Percentiles rank a stretch among this genome's conserved stretches.
Conservation (phyloP, 2,329 filamentous ascomycete species). For the Tolypocladium cylindrosporum region DNA sequence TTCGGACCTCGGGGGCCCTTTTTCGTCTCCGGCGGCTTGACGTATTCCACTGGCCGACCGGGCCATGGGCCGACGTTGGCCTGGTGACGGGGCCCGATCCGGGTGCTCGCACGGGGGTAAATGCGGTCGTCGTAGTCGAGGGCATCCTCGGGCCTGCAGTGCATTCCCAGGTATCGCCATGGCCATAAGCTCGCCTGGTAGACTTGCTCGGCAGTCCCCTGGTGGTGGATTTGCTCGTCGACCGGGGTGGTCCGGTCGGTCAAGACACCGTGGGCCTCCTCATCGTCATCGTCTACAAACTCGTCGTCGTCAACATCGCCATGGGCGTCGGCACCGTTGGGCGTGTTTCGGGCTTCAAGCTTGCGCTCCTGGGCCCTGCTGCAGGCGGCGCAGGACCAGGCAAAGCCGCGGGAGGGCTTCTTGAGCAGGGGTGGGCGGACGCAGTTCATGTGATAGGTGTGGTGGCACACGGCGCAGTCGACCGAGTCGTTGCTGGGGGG, state of each 20-base stretch:
- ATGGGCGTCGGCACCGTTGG: constrained; percentile 59
- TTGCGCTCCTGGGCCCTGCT: constrained; percentile 92
- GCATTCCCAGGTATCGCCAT: constrained; percentile 89
- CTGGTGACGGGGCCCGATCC: constrained; percentile 84
- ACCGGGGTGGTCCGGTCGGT: constrained; percentile 57
- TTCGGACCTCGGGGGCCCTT: constrained; percentile 74
- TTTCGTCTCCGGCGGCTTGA: constrained; percentile 80
- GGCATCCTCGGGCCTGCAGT: constrained; percentile 90
- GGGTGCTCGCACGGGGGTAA: constrained; percentile 88
- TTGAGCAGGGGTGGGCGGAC: constrained; percentile 86
- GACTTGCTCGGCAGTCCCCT: constrained; percentile 73
- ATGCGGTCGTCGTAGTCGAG: constrained; percentile 96
- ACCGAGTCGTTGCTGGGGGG: constrained; percentile 74
- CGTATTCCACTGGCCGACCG: constrained; percentile 77
- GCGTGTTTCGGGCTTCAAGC: constrained; percentile 81
- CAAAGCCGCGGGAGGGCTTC: constrained; percentile 94
- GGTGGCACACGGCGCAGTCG: constrained; percentile 87
- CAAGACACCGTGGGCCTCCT: constrained; percentile 44
- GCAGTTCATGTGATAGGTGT: constrained; percentile 98
- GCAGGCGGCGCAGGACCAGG: constrained; percentile 94
- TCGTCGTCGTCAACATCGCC: constrained; percentile 58
- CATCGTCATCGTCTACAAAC: constrained; percentile 59
- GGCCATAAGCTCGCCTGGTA: constrained; percentile 93
- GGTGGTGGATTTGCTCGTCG: constrained; percentile 45
- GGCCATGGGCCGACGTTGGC: constrained; percentile 79